Evolutionary conservation across 2,329 filamentous ascomycete species (phyloP), one percentile per base, ranked within the genome.

Genomic region (Paecilomyces formosus): DNA sequence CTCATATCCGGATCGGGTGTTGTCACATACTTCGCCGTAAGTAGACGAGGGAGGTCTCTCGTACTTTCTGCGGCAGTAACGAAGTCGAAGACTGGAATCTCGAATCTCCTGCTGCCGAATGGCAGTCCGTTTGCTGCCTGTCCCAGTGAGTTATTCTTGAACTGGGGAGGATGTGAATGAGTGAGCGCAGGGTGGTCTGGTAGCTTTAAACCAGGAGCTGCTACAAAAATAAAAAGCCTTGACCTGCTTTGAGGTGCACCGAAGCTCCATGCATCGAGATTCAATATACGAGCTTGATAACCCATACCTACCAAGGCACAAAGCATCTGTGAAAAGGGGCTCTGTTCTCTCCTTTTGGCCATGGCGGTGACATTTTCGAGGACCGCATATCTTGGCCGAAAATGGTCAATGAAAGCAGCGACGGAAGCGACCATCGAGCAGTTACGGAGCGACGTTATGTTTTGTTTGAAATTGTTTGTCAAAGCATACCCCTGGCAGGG

Each of bases 401-500:
- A 92, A 0, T 90, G 74, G 62, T 95, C 90, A 1, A 93, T 78
- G 60, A 82, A 90, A 0, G 89, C 85, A 0, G 86, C 86, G 39
- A 93, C 90, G 0, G 88, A 88, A 0, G 88, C 89, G 0, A 94
- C 82, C 30, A 94, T 82, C 0, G 89, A 92, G 33, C 88, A 88
- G 66, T 94, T 91, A 59, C 84, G 84, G 5, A 85, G 72, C 8
- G 88, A 87, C 3, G 75, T 57, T 0, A 76, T 67, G 1, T 81
- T 86, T 0, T 78, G 74, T 64, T 80, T 85, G 64, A 86, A 72
- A 0, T 64, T 64, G 4, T 92, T 92, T 0, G 90, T 70, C 0
- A 63, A 57, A 0, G 88, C 92, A 65, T 91, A 94, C 0, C 88
- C 90, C 15, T 87, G 88, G 63, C 90, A 95, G 0, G 90, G 90